Conservation (phyloP, 2,329 filamentous ascomycete genomes). For the Penicillium sp. region DNA sequence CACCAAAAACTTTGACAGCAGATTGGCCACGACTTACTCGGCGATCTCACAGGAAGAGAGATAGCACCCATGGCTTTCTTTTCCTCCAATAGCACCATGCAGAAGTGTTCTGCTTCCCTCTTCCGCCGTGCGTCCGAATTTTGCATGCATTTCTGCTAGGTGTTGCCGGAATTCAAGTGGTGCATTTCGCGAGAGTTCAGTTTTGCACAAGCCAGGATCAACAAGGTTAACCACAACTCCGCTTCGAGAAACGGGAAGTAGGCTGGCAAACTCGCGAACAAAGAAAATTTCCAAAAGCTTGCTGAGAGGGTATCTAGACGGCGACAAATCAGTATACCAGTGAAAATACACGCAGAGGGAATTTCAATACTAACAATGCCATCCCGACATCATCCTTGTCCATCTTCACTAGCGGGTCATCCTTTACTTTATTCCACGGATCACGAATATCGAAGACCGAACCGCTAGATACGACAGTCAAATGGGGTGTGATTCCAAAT, state of each 20-base stretch:
- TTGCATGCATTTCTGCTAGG: slow-evolving; percentile 19
- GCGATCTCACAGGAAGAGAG: slow-evolving; percentile 7
- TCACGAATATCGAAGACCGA: slow-evolving; percentile 16
- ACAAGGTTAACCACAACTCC: slow-evolving; percentile 32
- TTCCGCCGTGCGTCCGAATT: slow-evolving; percentile 25
- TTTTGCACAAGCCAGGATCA: slow-evolving; percentile 28
- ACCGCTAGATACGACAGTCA: slow-evolving; percentile 19
- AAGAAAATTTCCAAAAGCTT: slow-evolving; percentile 32
- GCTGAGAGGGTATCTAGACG: slow-evolving; percentile 28
- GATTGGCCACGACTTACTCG: slow-evolving; percentile 5
- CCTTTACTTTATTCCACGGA: slow-evolving; percentile 19
- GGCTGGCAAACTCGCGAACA: slow-evolving; percentile 26
- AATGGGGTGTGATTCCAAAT: slow-evolving; percentile 19
- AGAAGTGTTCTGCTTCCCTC: slow-evolving; percentile 29
- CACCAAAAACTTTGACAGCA: not conserved
- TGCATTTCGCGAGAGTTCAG: slow-evolving; percentile 23
- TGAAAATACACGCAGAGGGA: not conserved
- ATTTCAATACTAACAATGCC: slow-evolving; percentile 13
- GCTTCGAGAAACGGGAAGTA: slow-evolving; percentile 20
- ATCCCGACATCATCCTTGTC: slow-evolving; percentile 14
- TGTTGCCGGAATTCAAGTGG: slow-evolving; percentile 21
- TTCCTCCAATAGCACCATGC: slow-evolving; percentile 23
- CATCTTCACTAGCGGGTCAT: slow-evolving; percentile 19
- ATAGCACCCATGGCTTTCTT: slow-evolving; percentile 24
- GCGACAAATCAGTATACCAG: not conserved